Base-by-base conservation (phyloP, 2,329 filamentous ascomycete species). In the Aaosphaeria arxii region DNA sequence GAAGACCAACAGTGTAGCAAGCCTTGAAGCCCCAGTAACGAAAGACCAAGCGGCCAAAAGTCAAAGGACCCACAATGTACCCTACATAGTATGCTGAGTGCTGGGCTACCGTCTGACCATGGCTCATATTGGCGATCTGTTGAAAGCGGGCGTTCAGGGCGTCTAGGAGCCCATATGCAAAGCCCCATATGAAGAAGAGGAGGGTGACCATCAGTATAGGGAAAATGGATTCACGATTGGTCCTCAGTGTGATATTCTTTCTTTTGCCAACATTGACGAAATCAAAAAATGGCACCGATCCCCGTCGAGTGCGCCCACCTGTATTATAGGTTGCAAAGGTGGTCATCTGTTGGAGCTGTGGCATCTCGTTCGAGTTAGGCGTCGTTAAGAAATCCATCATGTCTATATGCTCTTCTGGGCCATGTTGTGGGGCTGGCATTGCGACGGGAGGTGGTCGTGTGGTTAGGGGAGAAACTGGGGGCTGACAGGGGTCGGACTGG, bases 151-250 rank as follows among this genome's bases (percentile, higher is more conserved):
- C 79, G 64, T 95, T 95, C 30, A 96, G 79, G 0, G 86, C 87
- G 60, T 94, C 90, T 5, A 96, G 76, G 2, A 96, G 78, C 0
- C 91, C 91, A 58, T 96, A 96, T 0, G 90, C 91, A 49, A 96
- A 87, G 0, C 91, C 91, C 91, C 90, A 95, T 3, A 96, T 74
- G 54, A 95, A 84, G 71, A 96, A 95, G 0, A 96, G 75, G 5
- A 91, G 80, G 1, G 88, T 89, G 24, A 95, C 89, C 53, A 89
- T 76, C 11, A 81, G 78, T 60, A 88, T 85, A 54, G 89, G 89
- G 54, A 84, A 87, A 55, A 88, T 73, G 0, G 86, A 88, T 53
- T 91, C 86, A 7, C 71, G 65, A 1, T 77, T 77, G 1, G 80
- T 83, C 48, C 83, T 81, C 24, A 82, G 76, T 6, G 89, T 80